A percentile compares a stretch with the other conserved stretches of the same genome.
phyloP scores from a whole-genome alignment of 1,139 yeast species.

The Magnusiomyces clavatus region DNA sequence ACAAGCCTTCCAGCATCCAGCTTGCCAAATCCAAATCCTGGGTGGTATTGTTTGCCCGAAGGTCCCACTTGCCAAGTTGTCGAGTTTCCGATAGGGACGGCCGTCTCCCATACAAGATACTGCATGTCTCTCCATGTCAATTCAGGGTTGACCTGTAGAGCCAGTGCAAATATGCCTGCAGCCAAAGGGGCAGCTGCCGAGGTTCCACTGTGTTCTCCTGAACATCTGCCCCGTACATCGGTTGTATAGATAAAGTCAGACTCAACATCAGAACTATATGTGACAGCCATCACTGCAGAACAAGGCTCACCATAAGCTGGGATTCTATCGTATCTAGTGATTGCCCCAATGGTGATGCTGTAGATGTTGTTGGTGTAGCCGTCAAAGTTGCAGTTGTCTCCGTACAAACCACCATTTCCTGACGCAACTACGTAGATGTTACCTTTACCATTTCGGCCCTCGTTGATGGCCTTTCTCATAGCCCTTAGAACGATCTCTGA shows the following conservation, averaged over 20 bases:
- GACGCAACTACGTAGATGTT: constrained; percentile 90
- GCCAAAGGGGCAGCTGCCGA: constrained; percentile 99
- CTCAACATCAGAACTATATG: constrained; percentile 86
- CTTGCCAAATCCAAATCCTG: constrained; percentile 88
- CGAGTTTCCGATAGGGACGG: constrained; percentile 60
- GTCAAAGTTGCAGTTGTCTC: constrained; percentile 92
- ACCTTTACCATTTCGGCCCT: constrained; percentile 79
- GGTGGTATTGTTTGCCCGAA: constrained; percentile 63
- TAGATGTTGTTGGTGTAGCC: constrained; percentile 95
- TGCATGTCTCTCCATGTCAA: constrained; percentile 97
- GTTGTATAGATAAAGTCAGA: constrained; percentile 91
- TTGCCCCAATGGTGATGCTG: constrained; percentile 90
- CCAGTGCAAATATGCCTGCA: constrained; percentile 84
- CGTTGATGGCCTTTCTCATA: constrained; percentile 70
- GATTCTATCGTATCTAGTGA: constrained; percentile 76
- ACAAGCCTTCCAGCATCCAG: constrained; percentile 77
- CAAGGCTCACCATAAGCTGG: constrained; percentile 90
- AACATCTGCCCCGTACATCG: constrained; percentile 64
- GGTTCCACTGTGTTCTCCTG: constrained; percentile 84
- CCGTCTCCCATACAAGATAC: constrained; percentile 65
- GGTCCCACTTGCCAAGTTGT: constrained; percentile 58
- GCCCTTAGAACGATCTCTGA: constrained; percentile 72
- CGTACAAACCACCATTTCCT: constrained; percentile 81
- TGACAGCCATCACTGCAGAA: constrained; percentile 92
- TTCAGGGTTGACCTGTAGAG: constrained; percentile 71